Evolutionary conservation across 805 yeast species (phyloP).

Genomic region (Pichia insulana): DNA sequence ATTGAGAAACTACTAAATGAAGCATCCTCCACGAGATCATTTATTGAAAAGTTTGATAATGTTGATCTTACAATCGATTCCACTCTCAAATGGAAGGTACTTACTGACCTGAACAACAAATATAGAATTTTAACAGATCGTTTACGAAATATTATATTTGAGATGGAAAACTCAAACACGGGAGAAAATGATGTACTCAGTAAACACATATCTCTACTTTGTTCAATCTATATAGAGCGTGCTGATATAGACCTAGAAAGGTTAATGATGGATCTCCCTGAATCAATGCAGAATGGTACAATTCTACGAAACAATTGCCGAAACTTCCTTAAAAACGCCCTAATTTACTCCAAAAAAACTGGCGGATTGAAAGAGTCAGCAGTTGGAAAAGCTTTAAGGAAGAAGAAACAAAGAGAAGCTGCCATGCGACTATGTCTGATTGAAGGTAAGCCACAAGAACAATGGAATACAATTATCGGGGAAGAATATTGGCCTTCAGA

Average conservation of each 20-base stretch:
- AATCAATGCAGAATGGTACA: constrained; percentile 25
- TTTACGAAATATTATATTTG: constrained; percentile 19
- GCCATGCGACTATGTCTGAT: constrained; percentile 36
- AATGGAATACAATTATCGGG: constrained; percentile 22
- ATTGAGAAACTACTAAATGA: constrained; percentile 34
- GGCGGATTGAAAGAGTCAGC: constrained; percentile 46
- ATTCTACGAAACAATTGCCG: constrained; percentile 33
- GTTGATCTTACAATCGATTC: constrained; percentile 9
- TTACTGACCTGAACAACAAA: constrained; percentile 30
- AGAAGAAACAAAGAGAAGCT: constrained; percentile 37
- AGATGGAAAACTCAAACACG: constrained; percentile 11
- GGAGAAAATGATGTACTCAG: constrained; percentile 18
- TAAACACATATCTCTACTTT: constrained; percentile 26
- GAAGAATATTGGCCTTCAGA: constrained; percentile 23
- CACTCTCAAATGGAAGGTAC: constrained; percentile 31
- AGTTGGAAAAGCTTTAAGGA: constrained; percentile 34
- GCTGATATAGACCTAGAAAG: constrained; percentile 47
- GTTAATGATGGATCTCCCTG: constrained; percentile 26
- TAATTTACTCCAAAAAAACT: constrained; percentile 34
- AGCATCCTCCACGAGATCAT: constrained; percentile 35
- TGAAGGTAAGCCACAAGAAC: constrained; percentile 30
- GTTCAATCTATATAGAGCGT: constrained; percentile 39
- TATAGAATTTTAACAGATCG: constrained; percentile 34
- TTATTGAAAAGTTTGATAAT: constrained; percentile 29
- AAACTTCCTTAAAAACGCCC: constrained; percentile 37